These are phyloP conservation scores for Sordariomycetes sp. DNA, from an alignment of 2,329 filamentous ascomycete genomes.

Conservation along the genomic window DNA sequence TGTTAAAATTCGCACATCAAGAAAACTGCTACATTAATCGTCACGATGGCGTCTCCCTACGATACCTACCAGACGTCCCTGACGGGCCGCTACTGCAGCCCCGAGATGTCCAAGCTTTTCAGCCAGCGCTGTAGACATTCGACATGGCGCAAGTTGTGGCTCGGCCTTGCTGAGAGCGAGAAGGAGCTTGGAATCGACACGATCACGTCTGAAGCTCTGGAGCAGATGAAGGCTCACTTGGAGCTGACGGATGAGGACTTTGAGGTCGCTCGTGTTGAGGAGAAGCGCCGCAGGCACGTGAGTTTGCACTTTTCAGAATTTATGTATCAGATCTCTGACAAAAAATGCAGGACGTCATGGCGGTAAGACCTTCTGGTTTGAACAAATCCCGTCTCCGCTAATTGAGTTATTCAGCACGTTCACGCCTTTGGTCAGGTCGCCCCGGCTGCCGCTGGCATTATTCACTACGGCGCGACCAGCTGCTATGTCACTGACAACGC, in stretches of 20 bases:
- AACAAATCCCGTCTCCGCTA: too few relatives aligned
- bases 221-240: constrained; percentile 66
- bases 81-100: constrained; percentile 62
- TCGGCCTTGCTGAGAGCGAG: constrained; percentile 74
- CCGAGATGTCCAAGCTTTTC: constrained; percentile 74
- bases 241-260: constrained; percentile 73
- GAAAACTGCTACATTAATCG: too few relatives aligned
- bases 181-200: constrained; percentile 65
- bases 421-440: constrained; percentile 66
- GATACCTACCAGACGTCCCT: constrained; percentile 54
- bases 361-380: constrained; percentile 25
- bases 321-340: too few relatives aligned
- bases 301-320: constrained; percentile 11
- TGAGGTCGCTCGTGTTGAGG: constrained; percentile 63
- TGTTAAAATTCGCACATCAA: too few relatives aligned
- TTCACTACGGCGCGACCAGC: constrained; percentile 54
- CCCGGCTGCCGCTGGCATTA: constrained; percentile 71
- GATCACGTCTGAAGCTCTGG: constrained; percentile 66
- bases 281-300: constrained; percentile 57
- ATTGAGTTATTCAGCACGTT: constrained; percentile 39
- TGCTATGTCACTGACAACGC: constrained; percentile 55
- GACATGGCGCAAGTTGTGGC: constrained; percentile 80
- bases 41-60: too few relatives aligned
- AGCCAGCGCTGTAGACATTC: constrained; percentile 64
- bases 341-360: constrained; percentile 41